Base-by-base conservation (phyloP, 73 alveolate genomes). In the Urostyla sp. region DNA sequence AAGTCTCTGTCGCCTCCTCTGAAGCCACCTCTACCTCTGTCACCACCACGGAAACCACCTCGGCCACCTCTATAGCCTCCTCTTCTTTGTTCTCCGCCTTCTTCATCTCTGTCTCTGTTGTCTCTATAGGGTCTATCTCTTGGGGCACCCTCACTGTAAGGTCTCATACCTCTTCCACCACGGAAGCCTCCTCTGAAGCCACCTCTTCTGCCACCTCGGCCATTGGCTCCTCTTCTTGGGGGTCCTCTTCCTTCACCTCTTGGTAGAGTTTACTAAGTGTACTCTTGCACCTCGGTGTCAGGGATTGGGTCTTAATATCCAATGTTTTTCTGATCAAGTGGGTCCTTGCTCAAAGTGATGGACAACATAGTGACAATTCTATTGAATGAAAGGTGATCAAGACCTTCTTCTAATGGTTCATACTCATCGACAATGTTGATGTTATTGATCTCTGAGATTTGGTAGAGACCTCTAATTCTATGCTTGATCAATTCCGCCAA, bases 291-390 rank as follows among this genome's bases (percentile, higher is more conserved):
- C 80, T 87, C 74, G 84, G 72, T 30, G 54, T 90, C 94, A 45
- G 90, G 92, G 48, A 90, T 48, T n/a, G 96, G 96, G 7, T 53
- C 87, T 61, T 90, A 92, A 75, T 90, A 90, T 44, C 96, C 96
- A 52, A 52, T 49, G 69, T 72, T 79, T n/a, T 74, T 73, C 51
- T 75, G 46, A 59, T 84, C 89, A 60, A 80, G 59, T 30, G 58
- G 53, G 15, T 49, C 72, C 84, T 87, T 91, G 51, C 92, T 81
- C 36, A 91, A 72, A 49, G 67, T 76, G 76, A 91, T 91, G 90
- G 84, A 88, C 52, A 91, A 81, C 77, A 89, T 78, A 78, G 94
- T 87, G 48, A 87, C 90, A 54, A 52, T 44, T 31, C 97, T 82
- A 21, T 61, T 74, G 85, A 87, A 75, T 7, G 66, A 72, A 21